Conservation (phyloP, 352 stramenopile genomes). For the Pythium apleroticum region DNA sequence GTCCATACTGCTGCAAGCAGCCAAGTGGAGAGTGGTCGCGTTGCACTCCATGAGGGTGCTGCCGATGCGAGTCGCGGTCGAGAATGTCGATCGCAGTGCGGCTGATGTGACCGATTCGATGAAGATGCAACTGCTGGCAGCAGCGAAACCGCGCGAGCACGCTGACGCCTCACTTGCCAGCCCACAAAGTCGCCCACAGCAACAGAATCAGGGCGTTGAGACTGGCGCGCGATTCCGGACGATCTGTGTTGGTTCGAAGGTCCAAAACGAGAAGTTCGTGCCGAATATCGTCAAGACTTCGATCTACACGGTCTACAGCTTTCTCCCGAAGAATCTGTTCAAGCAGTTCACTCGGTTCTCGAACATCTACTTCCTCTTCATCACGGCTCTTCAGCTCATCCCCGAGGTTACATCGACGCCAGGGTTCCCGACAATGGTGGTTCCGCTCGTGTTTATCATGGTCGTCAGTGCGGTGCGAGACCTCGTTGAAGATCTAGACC, state of each 20-base stretch:
- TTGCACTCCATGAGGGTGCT: slow-evolving; percentile 9
- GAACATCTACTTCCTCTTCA: slow-evolving; percentile 91
- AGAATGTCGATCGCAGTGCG: neutral
- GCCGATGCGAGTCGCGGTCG: slow-evolving; percentile 5
- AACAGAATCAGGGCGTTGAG: neutral
- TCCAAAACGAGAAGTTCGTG: slow-evolving; percentile 29
- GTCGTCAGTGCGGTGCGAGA: slow-evolving; percentile 79
- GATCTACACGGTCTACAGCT: slow-evolving; percentile 63
- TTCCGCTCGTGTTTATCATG: slow-evolving; percentile 86
- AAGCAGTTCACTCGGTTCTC: slow-evolving; percentile 85
- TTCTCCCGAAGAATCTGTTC: slow-evolving; percentile 69
- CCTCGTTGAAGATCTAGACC: slow-evolving; percentile 77
- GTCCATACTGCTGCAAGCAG: neutral
- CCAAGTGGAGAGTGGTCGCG: neutral
- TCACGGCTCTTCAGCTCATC: slow-evolving; percentile 83
- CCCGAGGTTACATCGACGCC: slow-evolving; percentile 82
- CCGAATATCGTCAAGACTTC: slow-evolving; percentile 58
- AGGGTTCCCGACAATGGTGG: slow-evolving; percentile 79
- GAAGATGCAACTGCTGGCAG: slow-evolving; percentile 1
- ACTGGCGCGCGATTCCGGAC: slow-evolving; percentile 18
- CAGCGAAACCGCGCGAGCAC: neutral
- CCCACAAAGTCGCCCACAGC: neutral
- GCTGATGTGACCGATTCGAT: neutral
- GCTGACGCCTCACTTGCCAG: neutral
- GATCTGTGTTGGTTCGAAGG: slow-evolving; percentile 29